Conservation (phyloP, 257 asterid species). For the Solanum habrochaites region DNA sequence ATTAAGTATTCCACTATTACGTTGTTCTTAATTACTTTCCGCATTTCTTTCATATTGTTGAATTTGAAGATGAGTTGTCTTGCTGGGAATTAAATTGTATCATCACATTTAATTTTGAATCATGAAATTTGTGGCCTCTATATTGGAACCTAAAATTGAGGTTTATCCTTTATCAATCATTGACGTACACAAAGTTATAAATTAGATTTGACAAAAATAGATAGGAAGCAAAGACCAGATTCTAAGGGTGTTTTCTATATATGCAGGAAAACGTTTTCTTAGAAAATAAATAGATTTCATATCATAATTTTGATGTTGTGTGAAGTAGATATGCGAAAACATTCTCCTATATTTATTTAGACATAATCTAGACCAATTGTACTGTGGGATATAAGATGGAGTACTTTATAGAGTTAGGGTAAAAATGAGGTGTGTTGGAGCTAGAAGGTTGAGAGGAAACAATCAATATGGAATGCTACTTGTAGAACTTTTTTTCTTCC, state of each 20-base stretch:
- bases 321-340: neutral
- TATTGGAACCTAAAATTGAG: no score
- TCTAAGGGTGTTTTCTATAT: neutral
- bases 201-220: no score
- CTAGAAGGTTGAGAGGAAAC: neutral
- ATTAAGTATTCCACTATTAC: no score
- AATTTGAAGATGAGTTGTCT: no score
- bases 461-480: neutral
- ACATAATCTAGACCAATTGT: neutral
- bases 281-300: neutral
- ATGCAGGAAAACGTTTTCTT: neutral
- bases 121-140: no score
- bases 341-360: neutral
- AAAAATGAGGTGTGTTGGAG: neutral
- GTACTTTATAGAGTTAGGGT: neutral
- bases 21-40: no score
- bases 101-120: no score
- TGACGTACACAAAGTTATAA: no score
- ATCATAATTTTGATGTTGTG: neutral
- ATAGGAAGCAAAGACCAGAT: no score
- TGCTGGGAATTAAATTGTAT: no score
- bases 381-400: neutral
- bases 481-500: neutral
- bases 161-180: no score
- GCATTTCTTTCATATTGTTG: no score